Percentiles rank a stretch among this genome's conserved stretches.
phyloP scores from a whole-genome alignment of 177 flowering plant genomes.

The Telopea speciosissima region DNA sequence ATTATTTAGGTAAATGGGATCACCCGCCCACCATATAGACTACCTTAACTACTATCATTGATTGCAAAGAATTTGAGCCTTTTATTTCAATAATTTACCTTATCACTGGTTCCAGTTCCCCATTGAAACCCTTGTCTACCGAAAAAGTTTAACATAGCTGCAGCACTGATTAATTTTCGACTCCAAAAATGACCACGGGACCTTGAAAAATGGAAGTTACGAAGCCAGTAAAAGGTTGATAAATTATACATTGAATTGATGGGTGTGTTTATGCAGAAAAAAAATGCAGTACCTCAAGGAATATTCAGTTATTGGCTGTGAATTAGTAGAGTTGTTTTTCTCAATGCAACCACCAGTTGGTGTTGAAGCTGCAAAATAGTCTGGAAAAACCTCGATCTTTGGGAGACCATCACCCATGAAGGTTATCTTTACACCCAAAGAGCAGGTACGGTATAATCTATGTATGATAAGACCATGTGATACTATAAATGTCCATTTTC shows the following conservation, averaged over 20 bases:
- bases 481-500: not conserved
- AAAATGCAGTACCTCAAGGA: slow-evolving; percentile 7
- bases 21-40: too few species aligned
- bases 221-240: not conserved
- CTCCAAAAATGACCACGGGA: slow-evolving; percentile 28
- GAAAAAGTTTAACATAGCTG: slow-evolving; percentile 68
- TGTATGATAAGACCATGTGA: not conserved
- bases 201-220: slow-evolving; percentile 26
- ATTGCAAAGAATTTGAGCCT: too few species aligned
- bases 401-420: slow-evolving; percentile 71
- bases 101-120: slow-evolving; percentile 51
- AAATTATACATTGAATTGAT: not conserved
- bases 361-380: slow-evolving; percentile 61
- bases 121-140: slow-evolving; percentile 50
- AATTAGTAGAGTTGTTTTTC: slow-evolving; percentile 18
- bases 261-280: not conserved
- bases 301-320: slow-evolving; percentile 22
- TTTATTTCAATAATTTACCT: slow-evolving; percentile 31
- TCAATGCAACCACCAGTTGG: slow-evolving; percentile 25
- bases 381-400: slow-evolving; percentile 46
- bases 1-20: slow-evolving; percentile 1
- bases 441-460: not conserved
- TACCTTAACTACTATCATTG: too few species aligned
- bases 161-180: slow-evolving; percentile 45
- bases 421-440: slow-evolving; percentile 11